A percentile compares a stretch with the other conserved stretches of the same genome.
phyloP scores from a whole-genome alignment of 2,329 filamentous ascomycete genomes.

The Myriangium duriaei region DNA sequence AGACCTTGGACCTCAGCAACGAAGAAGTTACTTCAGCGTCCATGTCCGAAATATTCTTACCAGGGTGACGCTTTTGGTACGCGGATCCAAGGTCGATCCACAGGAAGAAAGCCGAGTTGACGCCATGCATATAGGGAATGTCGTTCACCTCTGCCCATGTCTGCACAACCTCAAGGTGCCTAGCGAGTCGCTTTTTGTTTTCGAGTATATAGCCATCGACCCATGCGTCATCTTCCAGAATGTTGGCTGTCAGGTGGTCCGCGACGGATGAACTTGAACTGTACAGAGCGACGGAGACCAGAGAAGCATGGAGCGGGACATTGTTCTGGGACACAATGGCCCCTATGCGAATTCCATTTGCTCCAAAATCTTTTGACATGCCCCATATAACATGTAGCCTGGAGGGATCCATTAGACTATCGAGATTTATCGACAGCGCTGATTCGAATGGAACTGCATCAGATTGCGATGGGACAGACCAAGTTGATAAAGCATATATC shows the following conservation, averaged over 20 bases:
- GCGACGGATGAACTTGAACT: slow-evolving; percentile 16
- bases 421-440: slow-evolving; percentile 16
- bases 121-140: slow-evolving; percentile 26
- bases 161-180: too few relatives aligned
- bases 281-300: slow-evolving; percentile 18
- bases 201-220: slow-evolving; percentile 15
- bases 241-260: slow-evolving; percentile 22
- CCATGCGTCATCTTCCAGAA: slow-evolving; percentile 21
- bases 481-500: slow-evolving; percentile 25
- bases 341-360: slow-evolving; percentile 22
- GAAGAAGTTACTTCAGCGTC: slow-evolving; percentile 35
- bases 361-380: slow-evolving; percentile 24
- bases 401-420: slow-evolving; percentile 12
- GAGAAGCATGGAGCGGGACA: slow-evolving; percentile 17
- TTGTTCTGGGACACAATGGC: slow-evolving; percentile 17
- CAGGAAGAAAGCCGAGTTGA: slow-evolving; percentile 36
- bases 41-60: slow-evolving; percentile 20
- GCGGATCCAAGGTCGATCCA: slow-evolving; percentile 29
- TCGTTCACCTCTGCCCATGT: too few relatives aligned
- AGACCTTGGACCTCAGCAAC: slow-evolving; percentile 37
- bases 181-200: slow-evolving; percentile 15
- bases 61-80: not conserved
- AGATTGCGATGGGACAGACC: slow-evolving; percentile 9
- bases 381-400: slow-evolving; percentile 24
- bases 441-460: slow-evolving; percentile 15